Evolutionary conservation across 2,329 filamentous ascomycete genomes (phyloP).

Genomic region (Scleromitrula shiraiana): DNA sequence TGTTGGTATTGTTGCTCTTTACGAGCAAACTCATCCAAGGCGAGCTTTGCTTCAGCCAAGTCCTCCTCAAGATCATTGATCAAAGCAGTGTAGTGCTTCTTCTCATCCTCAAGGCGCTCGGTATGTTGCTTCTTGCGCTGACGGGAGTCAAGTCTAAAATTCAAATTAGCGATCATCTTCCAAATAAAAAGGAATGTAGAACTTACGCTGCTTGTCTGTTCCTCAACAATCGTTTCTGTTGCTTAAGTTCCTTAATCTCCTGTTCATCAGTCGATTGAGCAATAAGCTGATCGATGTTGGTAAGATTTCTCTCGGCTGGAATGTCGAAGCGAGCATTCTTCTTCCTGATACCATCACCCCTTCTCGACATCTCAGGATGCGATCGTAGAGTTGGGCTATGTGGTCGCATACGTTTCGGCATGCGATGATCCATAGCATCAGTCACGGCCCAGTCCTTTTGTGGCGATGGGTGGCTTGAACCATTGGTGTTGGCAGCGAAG

Average conservation of each 20-base stretch:
- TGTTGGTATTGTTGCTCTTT: constrained; percentile 69
- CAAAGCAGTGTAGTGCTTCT: constrained; percentile 77
- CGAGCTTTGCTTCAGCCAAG: constrained; percentile 57
- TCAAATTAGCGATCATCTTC: constrained; percentile 21
- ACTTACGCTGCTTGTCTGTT: constrained; percentile 95
- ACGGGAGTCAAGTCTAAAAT: constrained; percentile 75
- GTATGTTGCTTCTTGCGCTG: constrained; percentile 98
- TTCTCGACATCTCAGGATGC: constrained; percentile 59
- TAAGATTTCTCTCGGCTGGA: constrained; percentile 82
- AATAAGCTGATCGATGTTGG: constrained; percentile 92
- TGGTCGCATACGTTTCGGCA: constrained; percentile 55
- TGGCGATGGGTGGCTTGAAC: constrained; percentile 46
- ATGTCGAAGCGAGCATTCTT: constrained; percentile 99
- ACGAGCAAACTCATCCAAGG: constrained; percentile 61
- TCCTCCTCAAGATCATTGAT: constrained; percentile 75
- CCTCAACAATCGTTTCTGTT: constrained; percentile 88
- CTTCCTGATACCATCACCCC: constrained; percentile 67
- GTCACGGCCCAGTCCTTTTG: constrained; percentile 50
- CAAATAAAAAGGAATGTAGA: constrained; percentile 22
- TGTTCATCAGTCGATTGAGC: constrained; percentile 80
- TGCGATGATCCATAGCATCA: constrained; percentile 40
- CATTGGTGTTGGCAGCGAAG: constrained; percentile 43
- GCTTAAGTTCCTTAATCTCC: constrained; percentile 96
- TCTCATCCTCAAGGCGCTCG: constrained; percentile 91
- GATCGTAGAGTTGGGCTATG: constrained; percentile 60